Evolutionary conservation across 1,139 yeast species (phyloP), one percentile per base, ranked within the genome.

Genomic region (Eremothecium cymbalariae): DNA sequence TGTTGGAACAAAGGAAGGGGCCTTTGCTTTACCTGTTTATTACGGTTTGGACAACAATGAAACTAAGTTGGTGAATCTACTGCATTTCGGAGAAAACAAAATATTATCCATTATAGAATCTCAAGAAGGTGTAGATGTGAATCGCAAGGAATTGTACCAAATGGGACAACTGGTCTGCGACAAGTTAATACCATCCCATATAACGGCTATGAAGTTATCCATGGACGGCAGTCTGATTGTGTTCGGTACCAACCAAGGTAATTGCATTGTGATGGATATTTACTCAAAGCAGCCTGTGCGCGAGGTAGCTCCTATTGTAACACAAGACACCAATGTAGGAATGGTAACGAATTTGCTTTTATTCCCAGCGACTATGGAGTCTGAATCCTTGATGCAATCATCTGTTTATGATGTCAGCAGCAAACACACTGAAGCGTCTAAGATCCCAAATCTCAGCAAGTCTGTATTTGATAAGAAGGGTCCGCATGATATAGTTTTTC

Each of bases 221-320:
- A 64, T 81, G 50, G 97, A 90, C 52, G 95, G 93, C 2, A 75
- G 88, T 15, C 57, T 64, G 28, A 51, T 90, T 7, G 63, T 82
- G 2, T 74, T 88, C 7, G 97, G 96, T 15, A 94, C 84, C 53
- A 59, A 67, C 0, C 53, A 54, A 13, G 97, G 97, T 1, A 66
- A 72, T 24, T 74, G 84, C 1, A 70, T 71, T 34, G 70, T 79
- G 0, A 70, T 82, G 50, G 96, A 88, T 55, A 66, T 81, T 6
- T 73, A 75, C 5, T 79, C 95, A 2, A 74, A 74, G 49, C 97
- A 90, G 61, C 77, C 82, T 14, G 64, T 77, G 17, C 76, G 77
- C 49, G 71, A 76, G 17, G 66, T 81, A 43, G 74, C 77, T 37
- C 72, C 76, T 16, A 64, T 78, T 34, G 51, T 54, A 2, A 43